Evolutionary conservation across 352 stramenopile species (phyloP).

Genomic region (Phytopythium delawarense): DNA sequence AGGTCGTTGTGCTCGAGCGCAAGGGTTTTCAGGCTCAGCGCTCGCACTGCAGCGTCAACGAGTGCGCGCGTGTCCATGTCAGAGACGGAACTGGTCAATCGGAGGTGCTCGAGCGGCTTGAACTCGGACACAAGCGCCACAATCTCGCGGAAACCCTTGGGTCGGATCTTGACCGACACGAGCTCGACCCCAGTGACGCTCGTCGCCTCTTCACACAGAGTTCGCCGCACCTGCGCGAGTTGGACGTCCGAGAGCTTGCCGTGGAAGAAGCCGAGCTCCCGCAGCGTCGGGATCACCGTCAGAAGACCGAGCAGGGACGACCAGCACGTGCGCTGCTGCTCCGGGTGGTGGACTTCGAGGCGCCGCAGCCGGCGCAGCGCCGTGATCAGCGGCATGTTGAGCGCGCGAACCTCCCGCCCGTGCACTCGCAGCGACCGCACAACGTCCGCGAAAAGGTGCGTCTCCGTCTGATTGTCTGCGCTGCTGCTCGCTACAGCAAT

Average conservation of each 20-base stretch:
- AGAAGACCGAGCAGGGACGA: conserved; percentile 33
- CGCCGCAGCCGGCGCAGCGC: conserved; percentile 34
- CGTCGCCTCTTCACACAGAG: conserved; percentile 13
- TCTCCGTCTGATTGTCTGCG: neutral
- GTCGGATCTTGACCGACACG: conserved; percentile 63
- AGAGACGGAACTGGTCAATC: conserved; percentile 55
- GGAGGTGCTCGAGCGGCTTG: conserved; percentile 31
- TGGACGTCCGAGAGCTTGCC: conserved; percentile 48
- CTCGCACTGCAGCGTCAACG: conserved; percentile 31
- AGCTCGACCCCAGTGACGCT: conserved; percentile 48
- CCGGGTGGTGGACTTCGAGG: conserved; percentile 72
- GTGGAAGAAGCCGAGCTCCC: conserved; percentile 67
- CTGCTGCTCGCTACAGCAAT: neutral
- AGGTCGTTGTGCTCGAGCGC: conserved; percentile 80
- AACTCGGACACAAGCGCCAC: conserved; percentile 35
- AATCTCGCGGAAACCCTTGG: conserved; percentile 40
- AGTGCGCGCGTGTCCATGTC: conserved; percentile 56
- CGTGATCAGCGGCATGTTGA: conserved; percentile 43
- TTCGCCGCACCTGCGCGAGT: conserved; percentile 32
- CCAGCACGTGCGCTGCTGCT: conserved; percentile 54
- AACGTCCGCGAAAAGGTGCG: conserved; percentile 49
- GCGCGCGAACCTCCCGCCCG: conserved; percentile 48
- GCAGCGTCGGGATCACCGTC: conserved; percentile 24
- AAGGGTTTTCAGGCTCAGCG: conserved; percentile 32
- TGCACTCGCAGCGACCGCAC: conserved; percentile 58